Base-by-base conservation (phyloP, 2,329 filamentous ascomycete species). In the Pseudogymnoascus sp. region DNA sequence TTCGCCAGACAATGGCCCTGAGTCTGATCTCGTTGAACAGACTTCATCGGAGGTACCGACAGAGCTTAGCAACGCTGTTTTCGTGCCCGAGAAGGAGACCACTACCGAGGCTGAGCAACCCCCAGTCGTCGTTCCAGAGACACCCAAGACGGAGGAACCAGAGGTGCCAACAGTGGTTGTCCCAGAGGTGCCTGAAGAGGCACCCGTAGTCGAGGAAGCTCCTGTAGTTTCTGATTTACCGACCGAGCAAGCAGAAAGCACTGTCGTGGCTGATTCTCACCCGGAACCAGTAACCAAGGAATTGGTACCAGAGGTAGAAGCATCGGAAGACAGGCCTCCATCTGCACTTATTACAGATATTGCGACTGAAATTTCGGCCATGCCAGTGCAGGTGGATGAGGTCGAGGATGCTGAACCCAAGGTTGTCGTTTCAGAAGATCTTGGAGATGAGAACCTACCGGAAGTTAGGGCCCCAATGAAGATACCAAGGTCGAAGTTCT, bases 401-500 rank as follows among this genome's bases (percentile, higher is more conserved):
- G 30, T 7, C 2, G 9, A 33, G 3, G 28, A 54, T n/a, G n/a
- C 11, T 18, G 47, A 54, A 20, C n/a, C 25, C 16, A 54, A 54
- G 47, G 20, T 54, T 54, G 28, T 54, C 4, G 47, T 54, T 20
- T 33, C 47, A 4, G 47, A 33, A 22, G 28, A 33, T 18, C n/a
- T 5, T 54, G 47, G 5, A 35, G 47, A 54, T 20, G 58, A 57
- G n/a, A 38, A 16, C 30, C 33, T 22, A 11, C 36, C 62, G 16
- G 60, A 62, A 14, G 18, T 38, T n/a, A 64, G 61, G 37, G 20
- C 28, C 14, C 60, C 64, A 37, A 36, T 60, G 65, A 69, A 67
- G 20, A 57, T 69, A 41, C 66, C 69, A 12, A 64, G 64, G 30
- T 71, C 68, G 9, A 70, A 70, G 25, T 69, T 70, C 33, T 68